phyloP scores from a whole-genome alignment of 2,329 filamentous ascomycete genomes.

The Madurella fahalii region DNA sequence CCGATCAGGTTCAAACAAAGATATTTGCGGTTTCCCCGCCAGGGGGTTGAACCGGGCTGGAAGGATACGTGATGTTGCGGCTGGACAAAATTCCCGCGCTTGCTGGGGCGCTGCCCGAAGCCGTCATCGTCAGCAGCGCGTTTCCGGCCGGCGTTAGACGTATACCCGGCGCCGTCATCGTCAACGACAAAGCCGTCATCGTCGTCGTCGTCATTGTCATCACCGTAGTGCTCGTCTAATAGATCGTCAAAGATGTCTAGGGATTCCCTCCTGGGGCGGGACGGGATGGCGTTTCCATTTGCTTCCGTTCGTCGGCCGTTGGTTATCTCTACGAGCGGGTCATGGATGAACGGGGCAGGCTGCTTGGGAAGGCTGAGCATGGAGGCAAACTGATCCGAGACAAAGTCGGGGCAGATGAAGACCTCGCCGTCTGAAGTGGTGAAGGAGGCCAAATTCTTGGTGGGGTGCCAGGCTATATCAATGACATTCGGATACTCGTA shows the following conservation, averaged over 20 bases:
- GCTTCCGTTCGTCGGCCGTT: conserved; percentile 55
- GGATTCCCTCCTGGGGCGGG: conserved; percentile 56
- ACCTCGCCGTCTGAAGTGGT: conserved; percentile 90
- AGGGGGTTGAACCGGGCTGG: conserved; percentile 91
- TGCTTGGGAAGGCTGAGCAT: conserved; percentile 59
- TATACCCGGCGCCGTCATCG: conserved; percentile 91
- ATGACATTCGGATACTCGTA: conserved; percentile 80
- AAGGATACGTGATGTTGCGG: conserved; percentile 78
- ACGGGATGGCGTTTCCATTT: conserved; percentile 53
- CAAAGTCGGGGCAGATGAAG: conserved; percentile 76
- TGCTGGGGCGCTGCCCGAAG: conserved; percentile 41
- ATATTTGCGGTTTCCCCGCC: conserved; percentile 91
- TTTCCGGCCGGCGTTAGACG: conserved; percentile 51
- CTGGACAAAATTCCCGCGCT: conserved; percentile 47
- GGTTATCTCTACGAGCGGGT: conserved; percentile 66
- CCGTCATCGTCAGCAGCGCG: conserved; percentile 52
- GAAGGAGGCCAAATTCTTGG: conserved; percentile 82
- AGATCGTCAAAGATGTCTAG: conserved; percentile 79
- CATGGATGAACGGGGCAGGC: conserved; percentile 80
- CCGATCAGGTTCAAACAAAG: conserved; percentile 90
- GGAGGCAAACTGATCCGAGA: conserved; percentile 54
- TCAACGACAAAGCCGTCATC: conserved; percentile 85
- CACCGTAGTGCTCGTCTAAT: conserved; percentile 50
- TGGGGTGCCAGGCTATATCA: conserved; percentile 86
- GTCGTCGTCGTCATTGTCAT: conserved; percentile 38